Conservation (phyloP, 2,329 filamentous ascomycete species). For the Fonsecaea pugnacius region DNA sequence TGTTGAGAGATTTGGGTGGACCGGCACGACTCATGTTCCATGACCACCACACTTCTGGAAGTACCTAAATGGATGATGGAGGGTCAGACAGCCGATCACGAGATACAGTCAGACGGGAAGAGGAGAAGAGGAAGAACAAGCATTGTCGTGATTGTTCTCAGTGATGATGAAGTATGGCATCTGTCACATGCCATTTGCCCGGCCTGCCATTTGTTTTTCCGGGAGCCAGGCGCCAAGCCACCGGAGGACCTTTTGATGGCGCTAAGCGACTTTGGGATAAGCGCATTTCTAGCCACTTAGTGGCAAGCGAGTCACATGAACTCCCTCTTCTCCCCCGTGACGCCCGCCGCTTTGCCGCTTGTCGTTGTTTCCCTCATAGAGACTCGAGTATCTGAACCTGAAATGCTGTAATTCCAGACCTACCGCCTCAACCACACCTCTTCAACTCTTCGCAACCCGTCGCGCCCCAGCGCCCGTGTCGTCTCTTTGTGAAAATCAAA, state of each 20-base stretch:
- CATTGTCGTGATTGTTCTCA: background rate
- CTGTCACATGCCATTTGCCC: background rate
- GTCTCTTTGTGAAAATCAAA: slow-evolving; percentile 8
- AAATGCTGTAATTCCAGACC: slow-evolving; percentile 17
- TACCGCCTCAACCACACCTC: slow-evolving; percentile 1
- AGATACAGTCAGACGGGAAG: slow-evolving; percentile 17
- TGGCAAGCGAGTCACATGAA: slow-evolving; percentile 14
- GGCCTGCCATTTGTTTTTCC: background rate
- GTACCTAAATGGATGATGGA: background rate
- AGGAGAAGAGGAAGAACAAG: background rate
- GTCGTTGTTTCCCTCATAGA: slow-evolving; percentile 12
- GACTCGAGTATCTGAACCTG: slow-evolving; percentile 10
- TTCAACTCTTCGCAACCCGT: background rate
- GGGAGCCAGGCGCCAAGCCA: background rate
- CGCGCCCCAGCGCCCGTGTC: slow-evolving; percentile 5
- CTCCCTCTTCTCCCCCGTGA: slow-evolving; percentile 23
- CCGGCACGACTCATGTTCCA: background rate
- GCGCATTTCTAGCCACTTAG: background rate
- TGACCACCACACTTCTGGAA: background rate
- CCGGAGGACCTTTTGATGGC: background rate
- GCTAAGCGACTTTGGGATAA: slow-evolving; percentile 4
- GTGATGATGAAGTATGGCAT: background rate
- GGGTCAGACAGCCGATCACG: slow-evolving; percentile 15
- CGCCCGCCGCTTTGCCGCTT: background rate
- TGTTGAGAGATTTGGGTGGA: background rate